Conservation (phyloP, 139 green algal genomes). For the Chlamydomonas urium region DNA sequence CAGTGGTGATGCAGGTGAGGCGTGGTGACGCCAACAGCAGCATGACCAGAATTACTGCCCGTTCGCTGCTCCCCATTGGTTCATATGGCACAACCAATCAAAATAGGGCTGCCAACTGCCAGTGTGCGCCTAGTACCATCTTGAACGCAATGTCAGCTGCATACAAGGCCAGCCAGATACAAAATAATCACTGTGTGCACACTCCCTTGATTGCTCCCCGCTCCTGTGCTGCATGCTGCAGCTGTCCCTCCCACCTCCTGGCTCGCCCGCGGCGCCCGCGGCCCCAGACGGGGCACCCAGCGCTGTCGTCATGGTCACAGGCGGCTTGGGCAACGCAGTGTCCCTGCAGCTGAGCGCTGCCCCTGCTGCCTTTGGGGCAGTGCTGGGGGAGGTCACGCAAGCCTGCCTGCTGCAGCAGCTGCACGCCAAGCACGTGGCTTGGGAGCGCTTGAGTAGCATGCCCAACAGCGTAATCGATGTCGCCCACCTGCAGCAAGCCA, state of each 20-base stretch:
- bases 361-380: background rate
- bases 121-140: too few relatives aligned
- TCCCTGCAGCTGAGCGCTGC: background rate
- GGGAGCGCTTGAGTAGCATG: background rate
- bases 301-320: background rate
- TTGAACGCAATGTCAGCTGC: too few relatives aligned
- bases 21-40: background rate
- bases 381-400: background rate
- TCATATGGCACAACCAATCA: background rate
- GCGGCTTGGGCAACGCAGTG: background rate
- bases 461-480: background rate
- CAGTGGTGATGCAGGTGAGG: conserved; percentile 40
- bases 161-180: background rate
- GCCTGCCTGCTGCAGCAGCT: background rate
- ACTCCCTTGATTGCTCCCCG: background rate
- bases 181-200: background rate
- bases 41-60: background rate
- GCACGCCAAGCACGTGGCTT: background rate
- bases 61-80: conserved; percentile 16
- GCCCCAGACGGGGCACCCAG: background rate
- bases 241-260: background rate
- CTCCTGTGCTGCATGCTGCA: background rate
- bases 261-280: background rate
- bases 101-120: too few relatives aligned
- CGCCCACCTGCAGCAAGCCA: background rate